Evolutionary conservation across 2,329 filamentous ascomycete genomes (phyloP).

Genomic region (Exserohilum turcica): DNA sequence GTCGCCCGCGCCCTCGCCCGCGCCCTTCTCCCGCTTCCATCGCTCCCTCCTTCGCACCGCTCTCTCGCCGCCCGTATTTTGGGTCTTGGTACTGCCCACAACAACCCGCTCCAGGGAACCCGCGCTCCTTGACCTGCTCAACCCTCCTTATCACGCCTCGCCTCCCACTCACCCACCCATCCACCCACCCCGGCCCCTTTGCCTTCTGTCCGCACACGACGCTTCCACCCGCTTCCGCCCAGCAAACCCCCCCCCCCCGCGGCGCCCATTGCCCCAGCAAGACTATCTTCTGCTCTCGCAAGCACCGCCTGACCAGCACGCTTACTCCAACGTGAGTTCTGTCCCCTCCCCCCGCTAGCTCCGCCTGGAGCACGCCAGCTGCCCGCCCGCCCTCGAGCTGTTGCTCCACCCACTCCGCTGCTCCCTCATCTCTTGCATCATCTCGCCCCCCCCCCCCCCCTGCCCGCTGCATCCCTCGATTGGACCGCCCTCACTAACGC

Average conservation of each 20-base stretch:
- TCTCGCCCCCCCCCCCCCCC: background rate
- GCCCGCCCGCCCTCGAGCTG: slow-evolving; percentile 26
- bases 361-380: slow-evolving; percentile 26
- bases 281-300: slow-evolving; percentile 35
- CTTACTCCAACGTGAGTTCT: slow-evolving; percentile 35
- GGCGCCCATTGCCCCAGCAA: slow-evolving; percentile 35
- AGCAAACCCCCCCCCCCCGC: slow-evolving; percentile 32
- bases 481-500: slow-evolving; percentile 20
- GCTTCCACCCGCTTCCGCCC: slow-evolving; percentile 26
- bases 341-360: slow-evolving; percentile 30
- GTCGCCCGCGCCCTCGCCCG: slow-evolving; percentile 17
- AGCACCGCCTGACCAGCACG: slow-evolving; percentile 25
- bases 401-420: slow-evolving; percentile 9
- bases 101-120: slow-evolving; percentile 44
- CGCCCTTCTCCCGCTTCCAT: slow-evolving; percentile 34
- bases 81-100: slow-evolving; percentile 35
- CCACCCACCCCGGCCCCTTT: slow-evolving; percentile 21
- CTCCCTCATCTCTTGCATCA: slow-evolving; percentile 3
- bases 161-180: slow-evolving; percentile 20
- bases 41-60: slow-evolving; percentile 48
- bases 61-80: slow-evolving; percentile 43
- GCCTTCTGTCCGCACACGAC: slow-evolving; percentile 24
- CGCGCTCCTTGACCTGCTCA: slow-evolving; percentile 46
- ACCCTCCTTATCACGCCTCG: slow-evolving; percentile 41
- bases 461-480: background rate